Conservation (phyloP, 2,329 filamentous ascomycete genomes). For the Parastagonospora avenae region DNA sequence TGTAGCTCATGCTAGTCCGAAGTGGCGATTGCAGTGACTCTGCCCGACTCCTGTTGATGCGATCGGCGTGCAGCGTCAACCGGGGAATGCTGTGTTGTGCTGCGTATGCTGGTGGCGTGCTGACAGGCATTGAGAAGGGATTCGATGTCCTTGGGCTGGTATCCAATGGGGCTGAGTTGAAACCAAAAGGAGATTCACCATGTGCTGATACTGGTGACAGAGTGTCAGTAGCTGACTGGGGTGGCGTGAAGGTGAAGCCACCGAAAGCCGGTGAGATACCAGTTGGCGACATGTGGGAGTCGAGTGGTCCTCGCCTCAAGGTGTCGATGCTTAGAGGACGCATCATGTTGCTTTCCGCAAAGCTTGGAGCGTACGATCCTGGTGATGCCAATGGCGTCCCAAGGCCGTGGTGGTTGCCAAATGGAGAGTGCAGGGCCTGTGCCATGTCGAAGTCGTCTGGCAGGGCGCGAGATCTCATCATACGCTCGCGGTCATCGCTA, state of each 20-base stretch:
- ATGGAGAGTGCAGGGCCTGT: constrained; percentile 62
- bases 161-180: constrained; percentile 41
- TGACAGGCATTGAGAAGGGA: constrained; percentile 46
- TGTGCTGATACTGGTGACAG: constrained; percentile 53
- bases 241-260: constrained; percentile 67
- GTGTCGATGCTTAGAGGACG: constrained; percentile 72
- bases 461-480: constrained; percentile 64
- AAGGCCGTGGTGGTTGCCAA: constrained; percentile 51
- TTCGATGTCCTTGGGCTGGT: constrained; percentile 46
- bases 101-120: constrained; percentile 39
- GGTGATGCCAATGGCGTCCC: constrained; percentile 57
- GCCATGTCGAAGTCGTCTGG: constrained; percentile 66
- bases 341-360: constrained; percentile 64
- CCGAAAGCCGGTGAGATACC: constrained; percentile 71
- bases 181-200: constrained; percentile 49
- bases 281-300: constrained; percentile 70
- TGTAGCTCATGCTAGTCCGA: constrained; percentile 54
- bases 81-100: constrained; percentile 50
- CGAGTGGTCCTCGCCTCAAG: constrained; percentile 65
- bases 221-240: constrained; percentile 55
- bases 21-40: constrained; percentile 53
- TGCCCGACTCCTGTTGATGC: constrained; percentile 47
- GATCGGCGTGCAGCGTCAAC: constrained; percentile 50
- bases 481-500: constrained; percentile 65
- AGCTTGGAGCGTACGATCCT: constrained; percentile 45